These are phyloP conservation scores for Gomphus bonarii DNA, from an alignment of 1,284 basidiomycete species.

Conservation along the genomic window DNA sequence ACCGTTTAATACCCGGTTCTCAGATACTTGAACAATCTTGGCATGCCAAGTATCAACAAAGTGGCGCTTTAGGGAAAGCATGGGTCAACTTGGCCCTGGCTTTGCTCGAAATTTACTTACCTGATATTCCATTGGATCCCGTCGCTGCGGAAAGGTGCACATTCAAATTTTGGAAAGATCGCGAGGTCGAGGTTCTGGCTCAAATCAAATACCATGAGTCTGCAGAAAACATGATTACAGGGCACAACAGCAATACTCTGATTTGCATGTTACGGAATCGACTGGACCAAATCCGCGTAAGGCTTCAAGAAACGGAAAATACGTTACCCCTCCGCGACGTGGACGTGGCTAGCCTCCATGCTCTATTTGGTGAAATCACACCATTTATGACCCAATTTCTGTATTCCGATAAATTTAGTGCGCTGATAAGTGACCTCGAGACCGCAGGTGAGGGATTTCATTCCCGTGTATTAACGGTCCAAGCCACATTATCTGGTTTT, in stretches of 20 bases:
- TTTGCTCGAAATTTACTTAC: slow-evolving; percentile 70
- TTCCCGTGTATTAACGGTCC: slow-evolving; percentile 46
- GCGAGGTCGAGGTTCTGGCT: slow-evolving; percentile 34
- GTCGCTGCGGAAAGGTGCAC: slow-evolving; percentile 55
- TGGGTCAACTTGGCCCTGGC: slow-evolving; percentile 60
- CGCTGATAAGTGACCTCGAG: background rate
- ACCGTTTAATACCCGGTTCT: background rate
- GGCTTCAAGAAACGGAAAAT: slow-evolving; percentile 15
- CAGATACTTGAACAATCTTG: background rate
- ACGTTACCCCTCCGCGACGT: slow-evolving; percentile 26
- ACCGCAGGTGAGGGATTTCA: background rate
- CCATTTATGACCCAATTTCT: slow-evolving; percentile 58
- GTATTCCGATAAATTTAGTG: slow-evolving; percentile 17
- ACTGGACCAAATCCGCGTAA: slow-evolving; percentile 23
- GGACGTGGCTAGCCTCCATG: slow-evolving; percentile 52
- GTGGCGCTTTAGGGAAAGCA: slow-evolving; percentile 29
- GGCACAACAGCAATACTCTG: slow-evolving; percentile 44
- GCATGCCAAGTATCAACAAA: background rate
- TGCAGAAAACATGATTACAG: slow-evolving; percentile 54
- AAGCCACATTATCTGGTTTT: slow-evolving; percentile 57
- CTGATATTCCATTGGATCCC: slow-evolving; percentile 84
- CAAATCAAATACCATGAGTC: slow-evolving; percentile 49
- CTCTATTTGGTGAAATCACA: slow-evolving; percentile 76
- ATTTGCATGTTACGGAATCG: slow-evolving; percentile 25
- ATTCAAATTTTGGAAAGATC: slow-evolving; percentile 38